Evolutionary conservation across 345 rosid species (phyloP).

Genomic region (Brassica nigra): DNA sequence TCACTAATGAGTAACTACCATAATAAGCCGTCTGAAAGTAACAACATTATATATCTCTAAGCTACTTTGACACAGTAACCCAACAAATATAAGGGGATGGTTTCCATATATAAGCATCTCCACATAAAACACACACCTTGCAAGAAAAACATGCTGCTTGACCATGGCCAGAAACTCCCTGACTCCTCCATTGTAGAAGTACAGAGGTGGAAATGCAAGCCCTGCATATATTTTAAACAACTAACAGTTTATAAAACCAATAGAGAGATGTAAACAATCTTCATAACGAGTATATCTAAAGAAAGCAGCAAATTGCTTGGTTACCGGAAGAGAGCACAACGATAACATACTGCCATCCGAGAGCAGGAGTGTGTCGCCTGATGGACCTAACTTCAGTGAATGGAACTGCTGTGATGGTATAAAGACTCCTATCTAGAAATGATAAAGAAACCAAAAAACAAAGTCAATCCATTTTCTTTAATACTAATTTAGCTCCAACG

Average conservation of each 20-base stretch:
- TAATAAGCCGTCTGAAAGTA: slow-evolving; percentile 4
- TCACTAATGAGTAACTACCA: slow-evolving; percentile 5
- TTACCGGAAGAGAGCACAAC: slow-evolving; percentile 89
- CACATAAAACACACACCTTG: slow-evolving; percentile 55
- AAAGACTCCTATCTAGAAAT: slow-evolving; percentile 77
- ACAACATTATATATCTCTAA: slow-evolving; percentile 18
- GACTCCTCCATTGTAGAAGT: slow-evolving; percentile 94
- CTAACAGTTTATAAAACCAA: background rate
- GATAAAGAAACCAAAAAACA: slow-evolving; percentile 14
- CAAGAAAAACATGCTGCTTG: slow-evolving; percentile 82
- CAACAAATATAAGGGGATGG: background rate
- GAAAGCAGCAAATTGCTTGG: background rate
- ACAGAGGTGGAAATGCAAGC: slow-evolving; percentile 87
- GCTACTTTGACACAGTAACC: background rate
- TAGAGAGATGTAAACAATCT: background rate
- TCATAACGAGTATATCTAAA: background rate
- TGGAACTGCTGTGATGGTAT: slow-evolving; percentile 80
- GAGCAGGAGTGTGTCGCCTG: slow-evolving; percentile 78
- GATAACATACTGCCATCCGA: slow-evolving; percentile 98
- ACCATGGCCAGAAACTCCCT: slow-evolving; percentile 80
- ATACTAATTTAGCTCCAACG: background rate
- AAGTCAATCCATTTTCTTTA: slow-evolving; percentile 4
- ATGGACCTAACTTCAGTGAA: slow-evolving; percentile 83
- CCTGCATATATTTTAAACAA: slow-evolving; percentile 50
- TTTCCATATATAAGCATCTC: slow-evolving; percentile 18